These are phyloP conservation scores for Chrysopogon serrulatus DNA, from an alignment of 176 grass and related monocot species.

Conservation along the genomic window DNA sequence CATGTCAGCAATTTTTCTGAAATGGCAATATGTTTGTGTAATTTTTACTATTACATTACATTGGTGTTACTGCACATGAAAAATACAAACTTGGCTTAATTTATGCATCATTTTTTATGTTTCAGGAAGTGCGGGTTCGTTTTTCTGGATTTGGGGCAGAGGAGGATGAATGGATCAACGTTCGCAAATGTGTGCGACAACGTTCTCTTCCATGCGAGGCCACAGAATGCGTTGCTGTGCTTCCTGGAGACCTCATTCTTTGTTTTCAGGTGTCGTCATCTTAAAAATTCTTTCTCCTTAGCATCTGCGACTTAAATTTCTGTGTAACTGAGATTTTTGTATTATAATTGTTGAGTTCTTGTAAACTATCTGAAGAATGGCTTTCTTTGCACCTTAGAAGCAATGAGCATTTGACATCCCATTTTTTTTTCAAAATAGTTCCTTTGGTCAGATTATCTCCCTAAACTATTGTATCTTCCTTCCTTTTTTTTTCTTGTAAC, in stretches of 20 bases:
- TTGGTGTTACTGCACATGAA: background rate
- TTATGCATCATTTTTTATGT: background rate
- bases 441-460: background rate
- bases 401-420: background rate
- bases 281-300: background rate
- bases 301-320: background rate
- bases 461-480: background rate
- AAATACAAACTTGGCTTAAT: background rate
- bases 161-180: constrained; percentile 89
- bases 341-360: background rate
- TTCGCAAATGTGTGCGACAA: constrained; percentile 71
- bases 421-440: background rate
- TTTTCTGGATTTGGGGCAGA: constrained; percentile 79
- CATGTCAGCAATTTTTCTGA: background rate
- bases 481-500: background rate
- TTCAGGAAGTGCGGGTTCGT: constrained; percentile 74
- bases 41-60: background rate
- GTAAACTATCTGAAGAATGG: background rate
- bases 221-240: constrained; percentile 73
- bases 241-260: constrained; percentile 79
- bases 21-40: background rate
- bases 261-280: constrained; percentile 61
- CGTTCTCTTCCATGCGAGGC: constrained; percentile 81
- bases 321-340: background rate
- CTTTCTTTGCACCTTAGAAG: background rate